phyloP scores from a whole-genome alignment of 2,329 filamentous ascomycete genomes.

The Chaetomiaceae sp. region DNA sequence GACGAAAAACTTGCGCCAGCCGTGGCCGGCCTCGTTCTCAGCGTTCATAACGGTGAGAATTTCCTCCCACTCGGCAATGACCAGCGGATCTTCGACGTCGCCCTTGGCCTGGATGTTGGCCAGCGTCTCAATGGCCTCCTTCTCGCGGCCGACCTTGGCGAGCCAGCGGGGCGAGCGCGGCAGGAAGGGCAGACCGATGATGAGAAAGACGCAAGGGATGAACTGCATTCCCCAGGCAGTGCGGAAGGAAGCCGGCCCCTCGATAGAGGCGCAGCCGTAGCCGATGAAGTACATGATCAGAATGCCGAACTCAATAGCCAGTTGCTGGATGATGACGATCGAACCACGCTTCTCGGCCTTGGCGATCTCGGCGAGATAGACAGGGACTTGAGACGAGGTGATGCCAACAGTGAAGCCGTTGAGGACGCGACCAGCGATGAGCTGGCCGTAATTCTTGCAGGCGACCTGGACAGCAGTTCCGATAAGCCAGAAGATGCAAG shows the following conservation, averaged over 20 bases:
- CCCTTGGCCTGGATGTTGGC: slow-evolving; percentile 54
- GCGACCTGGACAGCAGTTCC: slow-evolving; percentile 58
- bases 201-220: slow-evolving; percentile 54
- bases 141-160: slow-evolving; percentile 56
- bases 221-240: slow-evolving; percentile 62
- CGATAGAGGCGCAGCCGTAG: slow-evolving; percentile 59
- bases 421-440: slow-evolving; percentile 53
- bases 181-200: slow-evolving; percentile 55
- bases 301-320: slow-evolving; percentile 69
- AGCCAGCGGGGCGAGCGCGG: slow-evolving; percentile 61
- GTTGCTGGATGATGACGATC: slow-evolving; percentile 67
- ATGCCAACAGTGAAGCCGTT: slow-evolving; percentile 64
- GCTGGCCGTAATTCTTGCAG: slow-evolving; percentile 50
- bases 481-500: slow-evolving; percentile 46
- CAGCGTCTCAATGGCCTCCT: slow-evolving; percentile 48
- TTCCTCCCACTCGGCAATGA: slow-evolving; percentile 54
- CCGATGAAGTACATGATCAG: slow-evolving; percentile 65
- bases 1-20: slow-evolving; percentile 36
- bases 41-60: slow-evolving; percentile 39
- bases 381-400: slow-evolving; percentile 61
- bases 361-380: slow-evolving; percentile 64
- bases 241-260: slow-evolving; percentile 54
- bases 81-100: slow-evolving; percentile 47
- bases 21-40: slow-evolving; percentile 32
- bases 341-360: slow-evolving; percentile 54